These are phyloP conservation scores for Leishmania braziliensis DNA, from an alignment of 208 protist species.

Conservation along the genomic window DNA sequence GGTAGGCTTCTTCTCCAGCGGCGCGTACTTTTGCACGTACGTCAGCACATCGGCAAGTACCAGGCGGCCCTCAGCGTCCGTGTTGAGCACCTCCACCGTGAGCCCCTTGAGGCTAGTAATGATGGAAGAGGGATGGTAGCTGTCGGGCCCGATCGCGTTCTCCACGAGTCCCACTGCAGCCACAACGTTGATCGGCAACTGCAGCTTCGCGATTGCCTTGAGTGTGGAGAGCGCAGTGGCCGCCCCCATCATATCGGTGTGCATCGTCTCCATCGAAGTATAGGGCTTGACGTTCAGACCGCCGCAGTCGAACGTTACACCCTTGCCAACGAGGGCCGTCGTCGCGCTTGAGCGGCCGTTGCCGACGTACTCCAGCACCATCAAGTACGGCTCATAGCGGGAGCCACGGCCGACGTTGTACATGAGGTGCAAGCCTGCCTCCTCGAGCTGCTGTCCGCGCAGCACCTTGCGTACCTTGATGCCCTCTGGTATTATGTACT, in stretches of 20 bases:
- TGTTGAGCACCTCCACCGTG: constrained; percentile 92
- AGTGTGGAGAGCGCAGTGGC: constrained; percentile 80
- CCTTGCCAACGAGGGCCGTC: constrained; percentile 87
- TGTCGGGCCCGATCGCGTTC: constrained; percentile 85
- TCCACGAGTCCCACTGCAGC: constrained; percentile 83
- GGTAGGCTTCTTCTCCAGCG: constrained; percentile 54
- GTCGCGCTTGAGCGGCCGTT: constrained; percentile 44
- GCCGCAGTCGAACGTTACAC: constrained; percentile 92
- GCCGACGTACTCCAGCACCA: constrained; percentile 85
- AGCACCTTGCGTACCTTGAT: constrained; percentile 68
- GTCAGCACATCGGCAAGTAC: constrained; percentile 91
- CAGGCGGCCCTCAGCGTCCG: constrained; percentile 91
- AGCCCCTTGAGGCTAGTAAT: constrained; percentile 77
- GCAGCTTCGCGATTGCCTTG: constrained; percentile 64
- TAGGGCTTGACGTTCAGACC: constrained; percentile 91
- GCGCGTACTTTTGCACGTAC: constrained; percentile 78
- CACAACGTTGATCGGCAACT: constrained; percentile 79
- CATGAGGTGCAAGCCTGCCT: constrained; percentile 67
- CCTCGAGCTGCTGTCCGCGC: constrained; percentile 48
- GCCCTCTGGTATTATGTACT: constrained; percentile 44
- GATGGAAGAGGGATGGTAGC: constrained; percentile 84
- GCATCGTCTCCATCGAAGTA: constrained; percentile 93
- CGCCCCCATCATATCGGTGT: constrained; percentile 93
- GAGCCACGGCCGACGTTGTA: constrained; percentile 87
- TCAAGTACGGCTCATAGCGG: constrained; percentile 64